Base-by-base conservation (phyloP, 2,329 filamentous ascomycete genomes). In the Penicillium rolfsii region DNA sequence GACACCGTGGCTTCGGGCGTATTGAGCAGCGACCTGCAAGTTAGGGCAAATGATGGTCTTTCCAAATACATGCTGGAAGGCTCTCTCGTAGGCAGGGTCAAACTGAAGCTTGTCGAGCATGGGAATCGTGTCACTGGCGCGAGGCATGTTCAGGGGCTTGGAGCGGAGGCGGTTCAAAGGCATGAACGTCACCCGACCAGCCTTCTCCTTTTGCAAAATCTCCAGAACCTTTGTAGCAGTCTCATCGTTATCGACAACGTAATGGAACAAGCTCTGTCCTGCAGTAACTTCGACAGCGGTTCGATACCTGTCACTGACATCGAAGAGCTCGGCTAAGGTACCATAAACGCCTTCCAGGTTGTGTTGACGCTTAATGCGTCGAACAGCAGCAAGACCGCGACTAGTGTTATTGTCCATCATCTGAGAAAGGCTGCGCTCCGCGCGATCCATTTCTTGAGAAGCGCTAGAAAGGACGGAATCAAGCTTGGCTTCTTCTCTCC, bases 21-120 rank as follows among this genome's bases (percentile, higher is more conserved):
- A 97, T 72, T 97, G 93, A 12, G 90, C 87, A 52, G 93, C 95
- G 60, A 97, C 87, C 52, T 91, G 87, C 64, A 99, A 81, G 67
- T 92, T 96, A 2, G 94, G 93, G 68, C 95, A 98, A 58, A 99
- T 90, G 55, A 99, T 92, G 0, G 92, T 95, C 76, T 92, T 96
- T 50, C 93, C 95, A 77, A 99, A 99, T 0, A 99, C 92, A 73
- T 97, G 93, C 72, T 91, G 88, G 75, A 99, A 95, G 0, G 95
- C 95, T 69, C 87, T 89, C 60, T 96, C 91, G 68, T 89, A 97
- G 63, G 81, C 83, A 1, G 83, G 72, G 55, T 97, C 90, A 71
- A 89, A 99, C 52, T 87, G 85, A 62, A 98, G 85, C 77, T 96
- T 97, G 71, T 88, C 89, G 59, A 97, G 83, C 69, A 99, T 86